These are phyloP conservation scores for Talaromyces wortmannii DNA, from an alignment of 495 filamentous ascomycete genomes.

Conservation along the genomic window DNA sequence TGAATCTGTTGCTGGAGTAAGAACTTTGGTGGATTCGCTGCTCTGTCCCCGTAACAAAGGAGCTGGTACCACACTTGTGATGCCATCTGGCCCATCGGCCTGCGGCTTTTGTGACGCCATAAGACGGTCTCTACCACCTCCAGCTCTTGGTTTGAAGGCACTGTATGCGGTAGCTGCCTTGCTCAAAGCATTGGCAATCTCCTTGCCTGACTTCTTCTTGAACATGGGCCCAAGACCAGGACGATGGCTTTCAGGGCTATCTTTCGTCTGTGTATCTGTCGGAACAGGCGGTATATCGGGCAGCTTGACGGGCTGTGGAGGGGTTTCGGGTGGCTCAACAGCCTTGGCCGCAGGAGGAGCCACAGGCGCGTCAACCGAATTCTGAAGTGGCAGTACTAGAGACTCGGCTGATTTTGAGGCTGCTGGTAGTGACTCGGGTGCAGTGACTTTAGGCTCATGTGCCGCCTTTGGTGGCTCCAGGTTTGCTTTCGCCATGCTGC, in stretches of 20 bases:
- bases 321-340: background rate
- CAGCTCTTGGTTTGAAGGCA: conserved; percentile 78
- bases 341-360: background rate
- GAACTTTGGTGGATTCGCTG: conserved; percentile 19
- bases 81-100: conserved; percentile 69
- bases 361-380: background rate
- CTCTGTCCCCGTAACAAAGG: conserved; percentile 42
- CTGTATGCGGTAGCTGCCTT: conserved; percentile 77
- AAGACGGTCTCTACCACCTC: conserved; percentile 72
- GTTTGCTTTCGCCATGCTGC: background rate
- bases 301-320: conserved; percentile 7
- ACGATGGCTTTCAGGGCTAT: conserved; percentile 46
- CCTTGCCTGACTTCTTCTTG: conserved; percentile 63
- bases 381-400: background rate
- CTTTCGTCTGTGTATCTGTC: conserved; percentile 25
- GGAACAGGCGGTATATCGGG: conserved; percentile 12
- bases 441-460: background rate
- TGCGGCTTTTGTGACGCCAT: conserved; percentile 46
- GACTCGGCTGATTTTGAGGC: background rate
- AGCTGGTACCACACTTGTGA: conserved; percentile 78
- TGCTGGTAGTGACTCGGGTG: background rate
- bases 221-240: conserved; percentile 90
- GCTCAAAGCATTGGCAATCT: conserved; percentile 71
- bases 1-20: conserved; percentile 3
- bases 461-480: background rate